phyloP scores from a whole-genome alignment of 257 asterid species.

The Ophiorrhiza pumila region DNA sequence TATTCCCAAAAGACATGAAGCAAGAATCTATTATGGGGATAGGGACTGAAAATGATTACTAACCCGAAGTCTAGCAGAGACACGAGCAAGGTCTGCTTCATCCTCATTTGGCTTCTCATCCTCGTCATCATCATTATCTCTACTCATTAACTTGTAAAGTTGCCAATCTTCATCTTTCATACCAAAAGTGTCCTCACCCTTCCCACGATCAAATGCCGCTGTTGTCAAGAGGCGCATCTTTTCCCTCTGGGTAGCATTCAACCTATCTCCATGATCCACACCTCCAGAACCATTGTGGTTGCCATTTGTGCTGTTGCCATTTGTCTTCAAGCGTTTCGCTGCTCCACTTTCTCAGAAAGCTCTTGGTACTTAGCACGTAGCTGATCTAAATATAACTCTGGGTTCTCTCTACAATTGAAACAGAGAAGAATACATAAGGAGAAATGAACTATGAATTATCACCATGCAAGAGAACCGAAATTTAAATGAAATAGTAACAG shows the following conservation, averaged over 20 bases:
- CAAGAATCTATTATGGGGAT: too few species aligned
- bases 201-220: slow-evolving; percentile 98
- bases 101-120: slow-evolving; percentile 59
- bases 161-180: slow-evolving; percentile 96
- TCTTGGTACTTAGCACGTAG: slow-evolving; percentile 73
- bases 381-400: slow-evolving; percentile 83
- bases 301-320: slow-evolving; percentile 70
- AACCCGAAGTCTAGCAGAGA: slow-evolving; percentile 86
- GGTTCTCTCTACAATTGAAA: slow-evolving; percentile 76
- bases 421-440: slow-evolving; percentile 13
- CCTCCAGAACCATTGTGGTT: slow-evolving; percentile 76
- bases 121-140: slow-evolving; percentile 87
- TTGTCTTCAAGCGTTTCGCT: slow-evolving; percentile 75
- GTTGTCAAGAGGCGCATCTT: slow-evolving; percentile 98
- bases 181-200: slow-evolving; percentile 98
- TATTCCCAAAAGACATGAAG: background rate
- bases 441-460: background rate
- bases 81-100: slow-evolving; percentile 79
- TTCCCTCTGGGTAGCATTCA: slow-evolving; percentile 84
- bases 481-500: background rate
- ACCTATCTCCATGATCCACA: slow-evolving; percentile 96
- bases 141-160: slow-evolving; percentile 94
- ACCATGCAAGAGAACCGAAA: background rate
- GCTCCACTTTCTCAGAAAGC: slow-evolving; percentile 77
- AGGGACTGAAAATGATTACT: background rate